Base-by-base conservation (phyloP, 2,329 filamentous ascomycete species). In the Aspergillus transmontanensis region DNA sequence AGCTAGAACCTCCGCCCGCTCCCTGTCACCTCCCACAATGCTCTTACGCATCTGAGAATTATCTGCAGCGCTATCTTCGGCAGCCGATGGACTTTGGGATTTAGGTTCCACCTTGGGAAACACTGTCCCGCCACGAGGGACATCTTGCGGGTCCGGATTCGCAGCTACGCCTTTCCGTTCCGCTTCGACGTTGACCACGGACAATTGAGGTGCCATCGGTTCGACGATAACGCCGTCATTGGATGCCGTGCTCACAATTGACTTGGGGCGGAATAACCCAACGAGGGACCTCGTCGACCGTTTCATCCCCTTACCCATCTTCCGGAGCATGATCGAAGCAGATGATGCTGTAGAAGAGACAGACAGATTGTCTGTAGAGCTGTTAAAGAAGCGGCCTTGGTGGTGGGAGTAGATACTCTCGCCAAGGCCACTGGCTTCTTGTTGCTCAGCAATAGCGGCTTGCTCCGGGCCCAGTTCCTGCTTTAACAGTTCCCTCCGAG, bases 261-360 rank as follows among this genome's bases (percentile, higher is more conserved):
- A 98, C 78, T 98, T 99, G 0, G 95, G 94, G 66, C 95, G 86
- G 82, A 99, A 99, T 9, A 99, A 84, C 30, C 95, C 95, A 69
- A 96, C 96, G 59, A 99, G 87, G 28, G 94, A 97, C 55, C 94
- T 87, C 21, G 90, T 91, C 58, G 93, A 90, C 80, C 95, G 96
- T 85, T 97, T 98, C 88, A 98, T 91, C n/a, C 94, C 94, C 68
- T 93, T 93, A 61, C 95, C 95, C 95, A 99, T 99, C 82, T 99
- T 99, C 59, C 95, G 89, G 69, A 99, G 76, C 81, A 83, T 83
- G 57, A 83, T 78, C 16, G 80, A 83, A 5, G 81, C 80, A 9
- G 81, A 83, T 0, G 81, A 82, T 26, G 80, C 80, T 6, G 81
- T 82, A 1, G 81, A 82, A 1, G 80, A 82, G 23, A 83, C 79